These are phyloP conservation scores for Ogataea minuta DNA, from an alignment of 805 yeast species.

Conservation along the genomic window DNA sequence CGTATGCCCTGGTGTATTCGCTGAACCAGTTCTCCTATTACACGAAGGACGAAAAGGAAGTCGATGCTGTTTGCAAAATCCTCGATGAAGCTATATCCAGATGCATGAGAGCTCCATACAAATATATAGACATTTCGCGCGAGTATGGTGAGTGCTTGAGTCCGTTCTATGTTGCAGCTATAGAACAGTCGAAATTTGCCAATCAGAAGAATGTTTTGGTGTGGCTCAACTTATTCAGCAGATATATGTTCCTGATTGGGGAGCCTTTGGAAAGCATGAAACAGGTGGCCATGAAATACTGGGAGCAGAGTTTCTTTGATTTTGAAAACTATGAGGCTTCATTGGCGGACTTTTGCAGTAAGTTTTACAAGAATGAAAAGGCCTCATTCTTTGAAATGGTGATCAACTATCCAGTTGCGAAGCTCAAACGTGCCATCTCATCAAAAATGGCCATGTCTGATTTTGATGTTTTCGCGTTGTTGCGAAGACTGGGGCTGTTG, in stretches of 20 bases:
- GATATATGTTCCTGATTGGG: constrained; percentile 53
- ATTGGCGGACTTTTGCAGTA: constrained; percentile 5
- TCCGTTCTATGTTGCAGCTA: constrained; percentile 53
- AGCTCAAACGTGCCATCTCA: constrained; percentile 24
- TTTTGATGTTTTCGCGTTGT: constrained; percentile 47
- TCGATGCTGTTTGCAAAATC: constrained; percentile 51
- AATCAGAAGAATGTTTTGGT: constrained; percentile 22
- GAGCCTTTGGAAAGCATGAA: constrained; percentile 44
- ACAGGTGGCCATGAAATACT: constrained; percentile 14
- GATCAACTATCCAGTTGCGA: constrained; percentile 30
- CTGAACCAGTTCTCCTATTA: constrained; percentile 28
- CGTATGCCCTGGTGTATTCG: constrained; percentile 52
- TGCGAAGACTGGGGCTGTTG: constrained; percentile 38
- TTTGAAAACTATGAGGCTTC: constrained; percentile 14
- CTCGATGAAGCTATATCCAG: constrained; percentile 77
- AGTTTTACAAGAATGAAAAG: constrained; percentile 10
- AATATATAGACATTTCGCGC: constrained; percentile 64
- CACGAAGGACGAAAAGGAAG: constrained; percentile 13
- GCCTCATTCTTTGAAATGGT: constrained; percentile 37
- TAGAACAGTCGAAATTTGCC: constrained; percentile 70
- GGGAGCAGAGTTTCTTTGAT: constrained; percentile 10
- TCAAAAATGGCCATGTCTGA: constrained; percentile 42
- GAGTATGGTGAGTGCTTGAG: constrained; percentile 39
- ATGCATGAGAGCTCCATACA: constrained; percentile 73
- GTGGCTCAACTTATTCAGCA: constrained; percentile 53